Evolutionary conservation across 306 rosid species (phyloP).

Genomic region (Prunus dulcis): DNA sequence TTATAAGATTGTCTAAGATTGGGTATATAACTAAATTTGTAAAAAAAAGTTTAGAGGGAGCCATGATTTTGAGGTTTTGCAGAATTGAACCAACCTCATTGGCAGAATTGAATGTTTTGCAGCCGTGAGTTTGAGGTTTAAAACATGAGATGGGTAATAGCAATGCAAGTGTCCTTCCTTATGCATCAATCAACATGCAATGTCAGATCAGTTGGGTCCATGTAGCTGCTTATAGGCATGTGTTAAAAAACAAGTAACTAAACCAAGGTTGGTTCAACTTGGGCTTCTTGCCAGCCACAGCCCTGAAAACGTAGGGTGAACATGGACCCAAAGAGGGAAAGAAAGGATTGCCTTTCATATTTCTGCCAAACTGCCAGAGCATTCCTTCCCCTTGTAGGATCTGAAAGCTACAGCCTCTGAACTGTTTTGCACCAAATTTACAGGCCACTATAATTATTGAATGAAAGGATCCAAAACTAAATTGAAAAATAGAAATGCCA

Average conservation of each 20-base stretch:
- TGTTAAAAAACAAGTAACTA: not conserved
- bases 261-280: not conserved
- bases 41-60: too few species aligned
- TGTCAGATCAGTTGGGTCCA: too few species aligned
- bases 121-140: too few species aligned
- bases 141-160: too few species aligned
- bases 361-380: constrained; percentile 6
- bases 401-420: not conserved
- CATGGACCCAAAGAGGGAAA: not conserved
- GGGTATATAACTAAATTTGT: too few species aligned
- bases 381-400: not conserved
- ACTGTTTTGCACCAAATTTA: not conserved
- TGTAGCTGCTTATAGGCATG: too few species aligned
- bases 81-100: too few species aligned
- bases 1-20: too few species aligned
- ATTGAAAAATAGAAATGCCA: not conserved
- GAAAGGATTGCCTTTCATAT: not conserved
- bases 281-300: not conserved
- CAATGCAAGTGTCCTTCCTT: too few species aligned
- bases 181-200: too few species aligned
- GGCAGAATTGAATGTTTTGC: too few species aligned
- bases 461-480: not conserved
- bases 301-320: not conserved
- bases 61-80: too few species aligned
- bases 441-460: not conserved